Conservation (phyloP, 2,329 filamentous ascomycete species). For the Alternaria ethzedia region DNA sequence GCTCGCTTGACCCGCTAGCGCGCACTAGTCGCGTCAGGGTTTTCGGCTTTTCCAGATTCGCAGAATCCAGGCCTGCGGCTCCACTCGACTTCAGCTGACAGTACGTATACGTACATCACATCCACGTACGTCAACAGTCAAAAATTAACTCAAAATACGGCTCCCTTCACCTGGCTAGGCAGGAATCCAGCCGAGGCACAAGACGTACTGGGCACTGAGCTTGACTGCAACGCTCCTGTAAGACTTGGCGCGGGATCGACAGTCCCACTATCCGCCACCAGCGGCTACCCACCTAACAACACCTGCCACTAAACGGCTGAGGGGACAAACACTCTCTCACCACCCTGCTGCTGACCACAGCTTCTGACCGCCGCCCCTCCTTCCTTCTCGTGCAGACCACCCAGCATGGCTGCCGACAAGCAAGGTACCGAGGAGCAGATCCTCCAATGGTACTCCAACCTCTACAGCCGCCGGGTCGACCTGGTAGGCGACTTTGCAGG, state of each 20-base stretch:
- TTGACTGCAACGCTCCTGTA: constrained; percentile 14
- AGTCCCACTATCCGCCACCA: constrained; percentile 25
- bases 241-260: constrained; percentile 17
- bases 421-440: constrained; percentile 28
- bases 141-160: not conserved
- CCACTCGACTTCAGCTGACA: constrained; percentile 15
- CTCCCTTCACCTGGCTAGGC: not conserved
- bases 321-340: constrained; percentile 15
- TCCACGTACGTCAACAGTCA: constrained; percentile 8
- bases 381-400: constrained; percentile 1
- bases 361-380: constrained; percentile 4
- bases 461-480: constrained; percentile 47
- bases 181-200: not conserved
- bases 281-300: constrained; percentile 17
- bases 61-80: constrained; percentile 17
- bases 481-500: constrained; percentile 79
- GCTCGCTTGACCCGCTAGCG: constrained; percentile 29
- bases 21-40: constrained; percentile 24
- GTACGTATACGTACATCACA: constrained; percentile 7
- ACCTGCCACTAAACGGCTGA: constrained; percentile 8
- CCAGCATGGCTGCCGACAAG: constrained; percentile 29
- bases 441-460: constrained; percentile 44
- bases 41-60: constrained; percentile 23
- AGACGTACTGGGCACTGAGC: not conserved
- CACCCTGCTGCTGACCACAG: constrained; percentile 13